These are phyloP conservation scores for Luzula sylvatica DNA, from an alignment of 176 grass and related monocot species.

Conservation along the genomic window DNA sequence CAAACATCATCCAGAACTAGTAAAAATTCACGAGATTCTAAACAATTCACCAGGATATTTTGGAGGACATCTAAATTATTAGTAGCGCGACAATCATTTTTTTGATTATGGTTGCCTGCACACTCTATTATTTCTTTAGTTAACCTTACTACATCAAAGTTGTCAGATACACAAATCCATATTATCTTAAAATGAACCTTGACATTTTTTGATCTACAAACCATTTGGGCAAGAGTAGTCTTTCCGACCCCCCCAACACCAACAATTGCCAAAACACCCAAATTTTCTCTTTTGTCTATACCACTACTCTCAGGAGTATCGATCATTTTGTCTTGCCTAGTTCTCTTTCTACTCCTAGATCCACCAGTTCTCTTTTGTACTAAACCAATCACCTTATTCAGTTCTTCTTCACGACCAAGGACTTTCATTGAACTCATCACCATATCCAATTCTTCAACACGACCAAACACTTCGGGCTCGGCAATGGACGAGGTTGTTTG, in stretches of 20 bases:
- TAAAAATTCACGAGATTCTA: not conserved
- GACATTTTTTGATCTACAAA: not conserved
- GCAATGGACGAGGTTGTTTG: not conserved
- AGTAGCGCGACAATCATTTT: not conserved
- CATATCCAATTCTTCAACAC: not conserved
- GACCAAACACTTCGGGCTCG: not conserved
- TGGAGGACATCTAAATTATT: slow-evolving; percentile 20
- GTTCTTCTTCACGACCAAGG: slow-evolving; percentile 3
- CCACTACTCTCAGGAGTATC: not conserved
- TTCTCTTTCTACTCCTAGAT: not conserved
- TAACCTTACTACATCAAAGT: slow-evolving; percentile 22
- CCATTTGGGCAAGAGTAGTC: slow-evolving; percentile 1
- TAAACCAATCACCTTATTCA: not conserved
- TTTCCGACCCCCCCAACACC: not conserved
- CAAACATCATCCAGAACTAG: slow-evolving; percentile 28
- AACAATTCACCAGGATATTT: not conserved
- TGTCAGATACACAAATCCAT: slow-evolving; percentile 9
- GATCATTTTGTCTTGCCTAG: not conserved
- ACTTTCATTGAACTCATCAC: not conserved
- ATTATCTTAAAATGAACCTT: not conserved
- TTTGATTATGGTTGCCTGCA: not conserved
- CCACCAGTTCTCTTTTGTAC: too few species aligned
- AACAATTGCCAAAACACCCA: not conserved
- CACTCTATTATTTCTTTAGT: slow-evolving; percentile 2
- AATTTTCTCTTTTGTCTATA: not conserved